Evolutionary conservation across 2,329 filamentous ascomycete genomes (phyloP).

Genomic region (Ophiostoma sp.): DNA sequence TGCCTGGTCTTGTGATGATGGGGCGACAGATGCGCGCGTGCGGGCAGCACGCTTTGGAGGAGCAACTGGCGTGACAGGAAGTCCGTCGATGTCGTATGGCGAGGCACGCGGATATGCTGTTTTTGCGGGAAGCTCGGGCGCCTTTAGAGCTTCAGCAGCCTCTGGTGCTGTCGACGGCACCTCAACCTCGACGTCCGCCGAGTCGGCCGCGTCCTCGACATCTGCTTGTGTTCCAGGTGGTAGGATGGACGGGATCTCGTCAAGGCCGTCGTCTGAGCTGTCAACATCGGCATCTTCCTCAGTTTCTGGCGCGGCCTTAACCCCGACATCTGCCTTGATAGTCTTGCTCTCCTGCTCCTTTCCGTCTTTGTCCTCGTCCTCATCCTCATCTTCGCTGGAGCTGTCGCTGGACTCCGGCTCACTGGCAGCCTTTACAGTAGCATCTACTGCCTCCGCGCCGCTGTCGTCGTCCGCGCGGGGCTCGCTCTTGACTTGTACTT

Average conservation of each 20-base stretch:
- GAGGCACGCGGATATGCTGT: neutral
- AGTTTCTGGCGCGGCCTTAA: neutral
- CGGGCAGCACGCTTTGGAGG: neutral
- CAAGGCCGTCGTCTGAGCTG: conserved; percentile 23
- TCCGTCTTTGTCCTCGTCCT: neutral
- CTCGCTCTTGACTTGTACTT: neutral
- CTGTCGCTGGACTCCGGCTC: neutral
- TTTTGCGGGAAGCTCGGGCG: neutral
- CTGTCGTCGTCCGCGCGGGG: neutral
- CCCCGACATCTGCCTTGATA: neutral
- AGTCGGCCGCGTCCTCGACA: neutral
- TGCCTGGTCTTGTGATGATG: neutral
- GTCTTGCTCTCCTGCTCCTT: neutral
- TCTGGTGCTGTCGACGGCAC: neutral
- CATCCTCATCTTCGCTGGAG: neutral
- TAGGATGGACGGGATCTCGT: conserved; percentile 20
- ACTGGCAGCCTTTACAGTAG: neutral
- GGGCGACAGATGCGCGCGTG: neutral
- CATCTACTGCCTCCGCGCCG: neutral
- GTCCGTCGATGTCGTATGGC: neutral
- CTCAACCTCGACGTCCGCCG: neutral
- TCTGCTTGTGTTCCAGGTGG: conserved; percentile 13
- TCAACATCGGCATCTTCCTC: neutral
- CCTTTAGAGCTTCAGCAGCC: neutral
- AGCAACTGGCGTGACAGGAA: neutral